Percentiles rank a stretch among this genome's conserved stretches.
Conservation (phyloP, 495 filamentous ascomycete species). For the Neurospora tetraspora region DNA sequence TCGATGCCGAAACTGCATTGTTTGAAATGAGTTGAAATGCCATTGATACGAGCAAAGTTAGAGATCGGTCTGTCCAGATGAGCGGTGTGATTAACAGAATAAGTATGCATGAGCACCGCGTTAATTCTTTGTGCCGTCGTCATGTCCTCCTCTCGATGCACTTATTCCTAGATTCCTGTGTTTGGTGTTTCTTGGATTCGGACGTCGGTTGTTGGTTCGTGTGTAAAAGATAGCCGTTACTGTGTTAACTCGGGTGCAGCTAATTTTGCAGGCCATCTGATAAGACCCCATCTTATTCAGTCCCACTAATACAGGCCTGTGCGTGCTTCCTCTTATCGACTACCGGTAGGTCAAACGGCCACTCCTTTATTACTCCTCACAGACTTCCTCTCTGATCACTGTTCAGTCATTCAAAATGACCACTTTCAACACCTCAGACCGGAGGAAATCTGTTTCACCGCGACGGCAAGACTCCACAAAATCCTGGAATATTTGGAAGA, state of each 20-base stretch:
- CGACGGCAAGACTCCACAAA: too few species aligned
- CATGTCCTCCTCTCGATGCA: not conserved
- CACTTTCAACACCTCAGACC: not conserved
- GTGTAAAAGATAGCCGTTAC: not conserved
- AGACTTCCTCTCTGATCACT: too few species aligned
- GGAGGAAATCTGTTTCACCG: too few species aligned
- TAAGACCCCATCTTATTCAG: not conserved
- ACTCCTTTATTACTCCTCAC: not conserved
- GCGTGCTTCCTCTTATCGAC: not conserved
- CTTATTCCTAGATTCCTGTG: not conserved
- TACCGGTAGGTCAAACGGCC: not conserved
- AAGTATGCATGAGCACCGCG: not conserved
- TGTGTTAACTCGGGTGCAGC: not conserved
- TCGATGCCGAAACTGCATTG: not conserved
- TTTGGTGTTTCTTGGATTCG: not conserved
- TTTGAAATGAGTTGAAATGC: not conserved
- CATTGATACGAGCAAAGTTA: not conserved
- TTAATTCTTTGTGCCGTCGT: not conserved
- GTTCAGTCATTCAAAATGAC: too few species aligned
- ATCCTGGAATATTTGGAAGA: too few species aligned
- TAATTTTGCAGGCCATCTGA: not conserved
- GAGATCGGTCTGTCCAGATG: not conserved
- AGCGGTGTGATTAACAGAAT: not conserved
- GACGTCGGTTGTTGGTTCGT: not conserved
- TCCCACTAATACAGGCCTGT: not conserved